Evolutionary conservation across 2,329 filamentous ascomycete genomes (phyloP), one percentile per base, ranked within the genome.

Genomic region (Penicillium sp.): DNA sequence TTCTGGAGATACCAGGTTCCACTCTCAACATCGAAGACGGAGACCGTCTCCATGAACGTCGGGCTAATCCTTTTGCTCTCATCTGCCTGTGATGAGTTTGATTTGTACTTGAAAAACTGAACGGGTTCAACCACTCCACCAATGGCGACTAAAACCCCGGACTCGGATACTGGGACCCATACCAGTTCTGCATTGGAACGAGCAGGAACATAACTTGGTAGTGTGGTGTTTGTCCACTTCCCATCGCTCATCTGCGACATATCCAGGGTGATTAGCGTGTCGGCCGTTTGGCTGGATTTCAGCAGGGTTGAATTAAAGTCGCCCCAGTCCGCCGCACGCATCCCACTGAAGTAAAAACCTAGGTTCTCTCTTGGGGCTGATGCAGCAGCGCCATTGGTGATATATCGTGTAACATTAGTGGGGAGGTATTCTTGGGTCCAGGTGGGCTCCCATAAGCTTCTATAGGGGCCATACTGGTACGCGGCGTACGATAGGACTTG

Each of bases 311-410:
- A 66, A 55, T 76, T 79, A 43, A 89, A 81, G 0, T 78, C 72
- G 0, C 84, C 84, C 65, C 75, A 79, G 13, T 72, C 71, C 0
- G 77, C 70, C 0, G 84, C 79, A 15, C 76, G 81, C 70, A 87
- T 74, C 0, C 88, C 88, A 0, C 85, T 84, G 61, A 91, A 89
- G 64, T 90, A 90, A 77, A 85, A 91, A 0, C 86, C 87, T 62
- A 85, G 80, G 60, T 89, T 87, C 70, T 91, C 88, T 0, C 87
- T 89, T 0, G 87, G 87, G 0, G 83, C 85, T 43, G 78, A 89
- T 11, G 80, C 85, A 0, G 80, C 82, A 2, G 82, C 88, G 19
- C 88, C 88, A 61, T 82, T 85, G 0, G 86, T 83, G 23, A 90
- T 65, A 64, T 88, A 89, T 48, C 83, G 78, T 21, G 82, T 89